Conservation (phyloP, 2,329 filamentous ascomycete genomes). For the Diaporthe sp. region DNA sequence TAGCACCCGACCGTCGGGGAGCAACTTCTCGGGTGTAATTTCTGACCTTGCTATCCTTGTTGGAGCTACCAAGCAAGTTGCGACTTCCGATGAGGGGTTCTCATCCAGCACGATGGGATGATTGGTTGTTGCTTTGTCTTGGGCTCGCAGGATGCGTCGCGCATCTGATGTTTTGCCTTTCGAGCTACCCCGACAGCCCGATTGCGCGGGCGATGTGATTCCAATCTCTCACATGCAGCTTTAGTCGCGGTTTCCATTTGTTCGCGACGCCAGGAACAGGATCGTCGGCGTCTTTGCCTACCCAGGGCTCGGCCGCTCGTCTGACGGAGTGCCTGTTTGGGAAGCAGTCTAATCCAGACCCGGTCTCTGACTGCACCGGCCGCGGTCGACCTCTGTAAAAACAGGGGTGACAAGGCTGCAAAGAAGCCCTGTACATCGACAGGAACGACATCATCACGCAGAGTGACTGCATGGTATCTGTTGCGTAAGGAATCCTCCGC, state of each 20-base stretch:
- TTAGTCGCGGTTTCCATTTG: constrained; percentile 9
- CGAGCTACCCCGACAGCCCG: constrained; percentile 1
- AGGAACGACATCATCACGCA: constrained; percentile 26
- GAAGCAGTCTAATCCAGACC: constrained; percentile 5
- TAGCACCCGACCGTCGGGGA: constrained; percentile 18
- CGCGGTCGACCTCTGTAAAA: background rate
- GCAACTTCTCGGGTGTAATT: background rate
- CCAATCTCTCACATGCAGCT: constrained; percentile 25
- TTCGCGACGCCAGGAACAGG: constrained; percentile 5
- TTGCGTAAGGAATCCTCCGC: constrained; percentile 2
- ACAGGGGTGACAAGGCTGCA: constrained; percentile 22
- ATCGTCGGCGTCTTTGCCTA: background rate
- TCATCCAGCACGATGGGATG: background rate
- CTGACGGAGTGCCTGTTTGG: constrained; percentile 20
- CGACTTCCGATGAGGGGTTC: constrained; percentile 11
- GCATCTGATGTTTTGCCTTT: constrained; percentile 16
- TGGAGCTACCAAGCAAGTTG: constrained; percentile 17
- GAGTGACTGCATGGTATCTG: background rate
- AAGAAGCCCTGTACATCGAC: background rate
- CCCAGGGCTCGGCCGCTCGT: constrained; percentile 2
- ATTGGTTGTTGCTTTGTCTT: constrained; percentile 21
- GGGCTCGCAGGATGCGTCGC: constrained; percentile 6
- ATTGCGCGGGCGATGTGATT: constrained; percentile 18
- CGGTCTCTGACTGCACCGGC: constrained; percentile 6
- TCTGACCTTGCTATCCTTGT: constrained; percentile 6